Evolutionary conservation across 768 basidiomycete species (phyloP).

Genomic region (Guyanaporus albipodus): DNA sequence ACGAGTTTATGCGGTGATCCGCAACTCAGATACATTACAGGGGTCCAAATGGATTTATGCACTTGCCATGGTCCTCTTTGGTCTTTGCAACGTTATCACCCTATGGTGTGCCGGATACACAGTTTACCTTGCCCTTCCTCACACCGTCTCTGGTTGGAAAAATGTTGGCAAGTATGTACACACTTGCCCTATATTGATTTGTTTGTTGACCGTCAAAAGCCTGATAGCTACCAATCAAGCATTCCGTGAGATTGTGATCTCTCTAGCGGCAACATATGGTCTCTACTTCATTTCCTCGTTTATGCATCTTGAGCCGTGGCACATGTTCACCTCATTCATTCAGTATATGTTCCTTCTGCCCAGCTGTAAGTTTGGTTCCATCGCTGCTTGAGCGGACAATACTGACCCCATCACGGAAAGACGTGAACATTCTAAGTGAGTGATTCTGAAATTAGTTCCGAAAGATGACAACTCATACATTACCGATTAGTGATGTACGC

Average conservation of each 20-base stretch:
- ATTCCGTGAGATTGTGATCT: constrained; percentile 81
- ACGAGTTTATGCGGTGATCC: constrained; percentile 3
- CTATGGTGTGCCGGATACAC: constrained; percentile 91
- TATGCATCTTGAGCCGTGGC: constrained; percentile 94
- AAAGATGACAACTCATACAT: background rate
- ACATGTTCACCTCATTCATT: constrained; percentile 90
- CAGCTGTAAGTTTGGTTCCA: constrained; percentile 43
- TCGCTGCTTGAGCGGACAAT: background rate
- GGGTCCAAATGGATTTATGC: constrained; percentile 87
- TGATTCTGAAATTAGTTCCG: background rate
- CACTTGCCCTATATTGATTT: background rate
- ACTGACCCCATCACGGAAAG: constrained; percentile 29
- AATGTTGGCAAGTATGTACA: constrained; percentile 59
- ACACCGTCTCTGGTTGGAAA: constrained; percentile 71
- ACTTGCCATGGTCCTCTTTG: constrained; percentile 72
- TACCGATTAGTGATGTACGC: constrained; percentile 75
- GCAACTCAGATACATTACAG: constrained; percentile 27
- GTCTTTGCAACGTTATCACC: constrained; percentile 71
- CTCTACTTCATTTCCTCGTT: constrained; percentile 83
- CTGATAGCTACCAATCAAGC: constrained; percentile 63
- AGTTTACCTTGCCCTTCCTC: constrained; percentile 79
- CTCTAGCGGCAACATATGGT: constrained; percentile 71
- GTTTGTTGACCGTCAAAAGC: constrained; percentile 35
- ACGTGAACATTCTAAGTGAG: constrained; percentile 77
- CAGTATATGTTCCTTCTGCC: constrained; percentile 93